A percentile compares a stretch with the other conserved stretches of the same genome.
Conservation (phyloP, 1,284 basidiomycete species). For the Pholiota adiposa region DNA sequence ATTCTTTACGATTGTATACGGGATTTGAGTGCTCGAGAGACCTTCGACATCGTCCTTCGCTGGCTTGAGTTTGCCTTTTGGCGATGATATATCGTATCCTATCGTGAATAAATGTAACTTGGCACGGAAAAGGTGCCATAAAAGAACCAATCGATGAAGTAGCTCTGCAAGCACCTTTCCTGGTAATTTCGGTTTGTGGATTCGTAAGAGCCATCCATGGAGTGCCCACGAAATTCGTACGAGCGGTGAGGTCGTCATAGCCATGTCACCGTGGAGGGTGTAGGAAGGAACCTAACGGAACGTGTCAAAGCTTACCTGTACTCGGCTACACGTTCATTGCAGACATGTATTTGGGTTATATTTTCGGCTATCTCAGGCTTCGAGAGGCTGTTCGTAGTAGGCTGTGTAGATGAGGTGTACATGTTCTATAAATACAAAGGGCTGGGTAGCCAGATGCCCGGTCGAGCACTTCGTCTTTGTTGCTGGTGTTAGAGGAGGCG, state of each 20-base stretch:
- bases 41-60: background rate
- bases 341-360: no score
- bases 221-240: slow-evolving; percentile 6
- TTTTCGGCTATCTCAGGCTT: no score
- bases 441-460: no score
- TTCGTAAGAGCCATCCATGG: slow-evolving; percentile 7
- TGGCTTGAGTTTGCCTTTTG: background rate
- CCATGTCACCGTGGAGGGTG: no score
- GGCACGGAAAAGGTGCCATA: slow-evolving; percentile 10
- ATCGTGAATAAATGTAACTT: background rate
- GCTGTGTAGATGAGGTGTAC: no score
- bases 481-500: no score
- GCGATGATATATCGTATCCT: background rate
- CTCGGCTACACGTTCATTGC: no score
- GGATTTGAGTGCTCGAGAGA: background rate
- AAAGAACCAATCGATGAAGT: slow-evolving; percentile 8
- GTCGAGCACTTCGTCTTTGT: no score
- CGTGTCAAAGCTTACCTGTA: no score
- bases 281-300: no score
- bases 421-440: no score
- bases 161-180: slow-evolving; percentile 2
- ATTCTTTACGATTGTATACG: slow-evolving; percentile 1
- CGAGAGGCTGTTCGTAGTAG: no score
- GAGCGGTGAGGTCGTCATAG: background rate
- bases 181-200: background rate